Conservation (phyloP, 176 grass and related monocot genomes). For the Pontederia crassipes region DNA sequence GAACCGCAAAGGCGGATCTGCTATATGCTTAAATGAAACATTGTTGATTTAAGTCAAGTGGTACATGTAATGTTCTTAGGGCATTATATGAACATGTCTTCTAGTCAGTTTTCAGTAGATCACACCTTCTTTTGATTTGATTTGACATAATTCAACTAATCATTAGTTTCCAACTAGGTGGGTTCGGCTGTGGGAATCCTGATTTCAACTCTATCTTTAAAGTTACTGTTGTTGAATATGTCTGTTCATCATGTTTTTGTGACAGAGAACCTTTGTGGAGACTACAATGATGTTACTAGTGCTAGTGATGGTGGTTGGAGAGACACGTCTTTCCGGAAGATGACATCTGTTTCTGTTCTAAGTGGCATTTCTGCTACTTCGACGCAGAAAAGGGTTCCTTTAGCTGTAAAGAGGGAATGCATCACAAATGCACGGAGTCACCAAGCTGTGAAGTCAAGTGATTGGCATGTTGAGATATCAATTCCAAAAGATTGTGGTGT, state of each 20-base stretch:
- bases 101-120: too few relatives aligned
- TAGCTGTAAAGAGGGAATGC: constrained; percentile 53
- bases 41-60: constrained; percentile 2
- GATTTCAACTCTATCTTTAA: too few relatives aligned
- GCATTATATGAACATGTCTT: too few relatives aligned
- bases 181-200: too few relatives aligned
- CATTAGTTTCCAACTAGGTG: too few relatives aligned
- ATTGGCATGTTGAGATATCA: constrained; percentile 86
- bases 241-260: background rate
- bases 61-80: too few relatives aligned
- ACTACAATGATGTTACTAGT: constrained; percentile 58
- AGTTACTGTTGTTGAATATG: too few relatives aligned
- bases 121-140: too few relatives aligned
- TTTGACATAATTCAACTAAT: too few relatives aligned
- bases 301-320: constrained; percentile 56
- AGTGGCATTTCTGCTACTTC: constrained; percentile 54
- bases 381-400: constrained; percentile 54
- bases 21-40: constrained; percentile 4
- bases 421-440: constrained; percentile 39
- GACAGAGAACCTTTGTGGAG: constrained; percentile 70
- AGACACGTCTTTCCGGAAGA: constrained; percentile 62
- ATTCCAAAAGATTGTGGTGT: constrained; percentile 54
- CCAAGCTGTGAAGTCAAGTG: constrained; percentile 34
- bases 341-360: constrained; percentile 37
- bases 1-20: background rate